Evolutionary conservation across 2,329 filamentous ascomycete species (phyloP), one percentile per base, ranked within the genome.

Genomic region (Curvularia sp.): DNA sequence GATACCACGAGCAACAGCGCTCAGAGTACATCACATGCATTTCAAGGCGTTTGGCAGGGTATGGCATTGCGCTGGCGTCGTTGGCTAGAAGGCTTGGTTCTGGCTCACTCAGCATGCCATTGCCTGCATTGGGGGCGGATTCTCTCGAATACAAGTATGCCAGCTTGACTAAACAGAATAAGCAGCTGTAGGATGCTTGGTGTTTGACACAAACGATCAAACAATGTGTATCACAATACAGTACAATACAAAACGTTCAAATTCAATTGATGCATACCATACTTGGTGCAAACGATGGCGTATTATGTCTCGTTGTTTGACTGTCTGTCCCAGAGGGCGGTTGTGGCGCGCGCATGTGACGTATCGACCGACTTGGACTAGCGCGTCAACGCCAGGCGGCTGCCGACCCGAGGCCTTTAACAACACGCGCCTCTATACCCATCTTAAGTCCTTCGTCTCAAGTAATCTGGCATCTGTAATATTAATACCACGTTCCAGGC

Each of bases 381-480:
- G 64, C 45, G 48, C 39, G 28, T 18, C 23, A 19, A 41, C 47
- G 56, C 56, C 59, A 59, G 61, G 62, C 59, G 46, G 50, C 46
- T 59, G 12, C 49, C 46, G 49, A 58, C 34, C 25, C 34, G 59
- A 55, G 53, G 52, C 63, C 55, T 45, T 19, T 30, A 46, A 18
- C 51, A 50, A 55, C 53, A 53, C 60, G 47, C 50, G 18, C 57
- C 48, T 59, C 51, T 36, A 52, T 21, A 53, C 60, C 64, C 58
- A 53, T 34, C 55, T 51, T 58, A 59, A 55, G 41, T 51, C 68
- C 71, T 74, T 68, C 61, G 15, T 53, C 41, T 55, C 34, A 27
- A 43, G 59, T 28, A 47, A 49, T 42, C 21, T 19, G 38, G 58
- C 62, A 51, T 51, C 52, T 46, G 45, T 49, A 64, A 59, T 47